Percentiles rank a stretch among this genome's conserved stretches.
phyloP scores from a whole-genome alignment of 176 grass and related monocot genomes.

The Aegilops bicornis region DNA sequence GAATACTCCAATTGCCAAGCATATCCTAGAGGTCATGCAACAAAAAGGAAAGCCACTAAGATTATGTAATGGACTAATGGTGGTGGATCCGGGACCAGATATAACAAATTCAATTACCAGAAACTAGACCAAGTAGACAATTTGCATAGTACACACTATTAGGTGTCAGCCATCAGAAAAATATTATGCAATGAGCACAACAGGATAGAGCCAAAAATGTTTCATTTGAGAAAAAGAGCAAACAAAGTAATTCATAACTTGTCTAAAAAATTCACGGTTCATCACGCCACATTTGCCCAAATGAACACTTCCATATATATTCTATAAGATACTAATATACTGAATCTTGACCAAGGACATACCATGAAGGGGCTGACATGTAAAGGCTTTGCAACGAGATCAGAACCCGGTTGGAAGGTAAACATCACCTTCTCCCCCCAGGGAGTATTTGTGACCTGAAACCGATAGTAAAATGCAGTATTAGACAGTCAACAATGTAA shows the following conservation, averaged over 20 bases:
- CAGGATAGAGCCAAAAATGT: not conserved
- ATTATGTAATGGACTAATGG: not conserved
- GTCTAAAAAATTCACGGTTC: not conserved
- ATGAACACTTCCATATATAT: not conserved
- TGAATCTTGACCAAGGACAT: conserved; percentile 13
- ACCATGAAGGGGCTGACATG: conserved; percentile 99
- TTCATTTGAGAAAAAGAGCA: not conserved
- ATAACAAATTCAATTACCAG: not conserved
- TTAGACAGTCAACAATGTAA: not conserved
- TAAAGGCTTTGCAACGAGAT: conserved; percentile 78
- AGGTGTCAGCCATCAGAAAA: not conserved
- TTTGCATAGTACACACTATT: not conserved
- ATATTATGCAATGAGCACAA: not conserved
- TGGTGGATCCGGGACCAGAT: not conserved
- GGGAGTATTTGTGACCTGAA: conserved; percentile 93
- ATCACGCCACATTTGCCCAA: not conserved
- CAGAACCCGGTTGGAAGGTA: conserved; percentile 69
- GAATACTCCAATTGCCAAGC: conserved; percentile 80
- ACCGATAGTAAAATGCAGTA: not conserved
- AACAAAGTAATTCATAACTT: not conserved
- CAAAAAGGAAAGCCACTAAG: conserved; percentile 28
- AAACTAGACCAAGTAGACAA: not conserved
- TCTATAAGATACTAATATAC: not conserved
- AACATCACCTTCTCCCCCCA: conserved; percentile 85
- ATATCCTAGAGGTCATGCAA: conserved; percentile 65